Evolutionary conservation across 1,139 yeast genomes (phyloP).

Genomic region (Geotrichum bryndzae): DNA sequence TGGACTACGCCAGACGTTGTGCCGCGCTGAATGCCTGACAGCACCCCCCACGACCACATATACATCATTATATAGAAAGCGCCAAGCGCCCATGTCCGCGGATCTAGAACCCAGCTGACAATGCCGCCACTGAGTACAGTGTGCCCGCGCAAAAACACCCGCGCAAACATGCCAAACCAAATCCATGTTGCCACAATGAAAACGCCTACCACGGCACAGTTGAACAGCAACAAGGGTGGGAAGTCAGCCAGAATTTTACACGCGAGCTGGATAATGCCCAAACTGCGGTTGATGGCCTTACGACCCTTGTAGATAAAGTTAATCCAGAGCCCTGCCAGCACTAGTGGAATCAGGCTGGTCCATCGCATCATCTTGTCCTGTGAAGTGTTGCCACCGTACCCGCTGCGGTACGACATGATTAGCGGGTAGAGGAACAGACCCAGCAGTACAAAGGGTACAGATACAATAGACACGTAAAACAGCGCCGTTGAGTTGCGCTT

Average conservation of each 20-base stretch:
- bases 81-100: slow-evolving; percentile 35
- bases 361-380: slow-evolving; percentile 39
- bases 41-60: slow-evolving; percentile 41
- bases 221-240: slow-evolving; percentile 30
- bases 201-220: slow-evolving; percentile 29
- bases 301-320: slow-evolving; percentile 33
- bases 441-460: slow-evolving; percentile 34
- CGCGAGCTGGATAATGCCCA: slow-evolving; percentile 36
- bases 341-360: slow-evolving; percentile 33
- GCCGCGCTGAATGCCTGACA: slow-evolving; percentile 37
- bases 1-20: slow-evolving; percentile 36
- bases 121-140: slow-evolving; percentile 26
- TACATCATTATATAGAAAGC: slow-evolving; percentile 37
- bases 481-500: slow-evolving; percentile 30
- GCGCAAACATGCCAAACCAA: slow-evolving; percentile 37
- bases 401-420: slow-evolving; percentile 34
- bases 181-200: slow-evolving; percentile 33
- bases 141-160: slow-evolving; percentile 37
- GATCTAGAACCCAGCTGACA: slow-evolving; percentile 31
- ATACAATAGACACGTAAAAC: slow-evolving; percentile 33
- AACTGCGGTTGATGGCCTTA: slow-evolving; percentile 33
- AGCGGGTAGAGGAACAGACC: slow-evolving; percentile 31
- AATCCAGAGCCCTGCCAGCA: slow-evolving; percentile 34
- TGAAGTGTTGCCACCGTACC: slow-evolving; percentile 33
- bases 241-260: slow-evolving; percentile 35